These are phyloP conservation scores for Ganoderma resinaceum DNA, from an alignment of 1,284 basidiomycete species.

Conservation along the genomic window DNA sequence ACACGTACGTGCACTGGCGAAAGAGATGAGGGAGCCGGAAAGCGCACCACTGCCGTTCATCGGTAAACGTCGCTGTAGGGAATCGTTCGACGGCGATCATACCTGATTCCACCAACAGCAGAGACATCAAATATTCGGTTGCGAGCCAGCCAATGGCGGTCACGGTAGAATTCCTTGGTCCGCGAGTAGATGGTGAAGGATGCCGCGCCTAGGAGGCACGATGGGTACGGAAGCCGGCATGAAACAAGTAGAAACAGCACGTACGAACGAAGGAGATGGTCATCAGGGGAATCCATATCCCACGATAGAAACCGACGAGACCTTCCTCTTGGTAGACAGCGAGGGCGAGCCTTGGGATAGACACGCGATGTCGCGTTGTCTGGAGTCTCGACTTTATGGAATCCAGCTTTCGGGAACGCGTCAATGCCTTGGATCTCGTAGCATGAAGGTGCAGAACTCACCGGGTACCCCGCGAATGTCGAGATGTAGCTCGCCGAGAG, in stretches of 20 bases:
- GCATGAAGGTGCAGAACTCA: slow-evolving; percentile 43
- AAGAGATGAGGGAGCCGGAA: slow-evolving; percentile 84
- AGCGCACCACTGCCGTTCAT: slow-evolving; percentile 65
- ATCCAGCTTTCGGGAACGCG: slow-evolving; percentile 63
- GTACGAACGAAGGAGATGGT: slow-evolving; percentile 96
- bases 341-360: slow-evolving; percentile 75
- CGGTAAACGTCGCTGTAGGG: slow-evolving; percentile 9
- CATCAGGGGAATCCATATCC: slow-evolving; percentile 91
- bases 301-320: slow-evolving; percentile 89
- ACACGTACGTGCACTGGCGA: slow-evolving; percentile 84
- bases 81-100: slow-evolving; percentile 14
- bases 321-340: slow-evolving; percentile 92
- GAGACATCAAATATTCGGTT: slow-evolving; percentile 74
- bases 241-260: slow-evolving; percentile 42
- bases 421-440: not conserved
- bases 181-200: slow-evolving; percentile 95
- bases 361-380: slow-evolving; percentile 80
- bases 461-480: slow-evolving; percentile 84
- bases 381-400: slow-evolving; percentile 92
- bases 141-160: slow-evolving; percentile 62
- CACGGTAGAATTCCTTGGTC: slow-evolving; percentile 84
- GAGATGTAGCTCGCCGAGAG: slow-evolving; percentile 85
- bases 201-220: slow-evolving; percentile 66
- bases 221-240: not conserved
- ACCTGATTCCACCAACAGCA: slow-evolving; percentile 72